A percentile compares a stretch with the other conserved stretches of the same genome.
phyloP scores from a whole-genome alignment of 441 rosid species.

The Pelargonium citronellum region DNA sequence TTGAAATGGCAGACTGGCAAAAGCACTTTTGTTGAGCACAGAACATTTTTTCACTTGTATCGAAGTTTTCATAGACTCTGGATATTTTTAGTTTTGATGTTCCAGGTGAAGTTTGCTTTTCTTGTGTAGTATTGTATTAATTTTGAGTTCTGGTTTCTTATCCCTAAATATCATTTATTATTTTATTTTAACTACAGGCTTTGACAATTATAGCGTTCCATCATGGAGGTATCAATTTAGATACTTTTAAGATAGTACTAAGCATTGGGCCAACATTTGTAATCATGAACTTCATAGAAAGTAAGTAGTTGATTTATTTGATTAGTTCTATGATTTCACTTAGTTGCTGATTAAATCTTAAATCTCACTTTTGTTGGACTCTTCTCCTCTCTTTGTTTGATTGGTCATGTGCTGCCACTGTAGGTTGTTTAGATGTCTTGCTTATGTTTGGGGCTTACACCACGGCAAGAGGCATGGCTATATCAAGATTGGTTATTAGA shows the following conservation, averaged over 20 bases:
- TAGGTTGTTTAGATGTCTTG: conserved; percentile 86
- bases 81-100: conserved; percentile 95
- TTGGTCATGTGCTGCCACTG: conserved; percentile 21
- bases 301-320: conserved; percentile 37
- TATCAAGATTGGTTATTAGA: conserved; percentile 85
- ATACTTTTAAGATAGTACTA: conserved; percentile 73
- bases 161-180: conserved; percentile 18
- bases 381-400: conserved; percentile 22
- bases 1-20: conserved; percentile 72
- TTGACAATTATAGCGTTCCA: conserved; percentile 89
- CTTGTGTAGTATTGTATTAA: conserved; percentile 14
- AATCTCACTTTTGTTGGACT: conserved; percentile 13
- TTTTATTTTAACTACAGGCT: conserved; percentile 43
- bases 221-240: conserved; percentile 49
- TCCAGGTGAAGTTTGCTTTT: conserved; percentile 58
- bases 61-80: conserved; percentile 96
- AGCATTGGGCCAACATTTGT: conserved; percentile 89
- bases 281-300: conserved; percentile 83
- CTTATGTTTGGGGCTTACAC: conserved; percentile 95
- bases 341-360: conserved; percentile 10
- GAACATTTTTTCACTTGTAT: conserved; percentile 94
- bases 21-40: conserved; percentile 97
- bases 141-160: conserved; percentile 16
- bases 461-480: conserved; percentile 97
- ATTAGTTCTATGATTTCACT: conserved; percentile 17